These are phyloP conservation scores for Suhomyces chickasaworum DNA, from an alignment of 1,139 yeast species.

Conservation along the genomic window DNA sequence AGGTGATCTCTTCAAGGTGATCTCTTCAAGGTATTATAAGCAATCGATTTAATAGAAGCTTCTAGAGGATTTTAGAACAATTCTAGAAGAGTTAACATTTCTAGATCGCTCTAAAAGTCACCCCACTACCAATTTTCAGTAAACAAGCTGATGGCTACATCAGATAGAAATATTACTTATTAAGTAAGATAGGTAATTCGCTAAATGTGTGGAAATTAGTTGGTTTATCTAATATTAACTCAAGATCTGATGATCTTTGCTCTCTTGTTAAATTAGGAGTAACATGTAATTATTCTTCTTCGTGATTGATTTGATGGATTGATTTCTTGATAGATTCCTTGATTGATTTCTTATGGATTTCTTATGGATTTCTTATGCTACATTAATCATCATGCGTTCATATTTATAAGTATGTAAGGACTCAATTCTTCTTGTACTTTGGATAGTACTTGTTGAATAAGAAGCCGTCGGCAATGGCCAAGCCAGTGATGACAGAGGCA, in stretches of 20 bases:
- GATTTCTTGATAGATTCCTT: no score
- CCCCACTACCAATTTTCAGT: no score
- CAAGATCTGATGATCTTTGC: conserved; percentile 17
- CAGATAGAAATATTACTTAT: not conserved
- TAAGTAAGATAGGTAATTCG: conserved; percentile 18
- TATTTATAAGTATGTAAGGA: not conserved
- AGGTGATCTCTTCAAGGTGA: no score
- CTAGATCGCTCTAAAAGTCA: no score
- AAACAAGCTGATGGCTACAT: no score
- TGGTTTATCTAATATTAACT: conserved; percentile 19
- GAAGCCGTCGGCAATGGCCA: conserved; percentile 55
- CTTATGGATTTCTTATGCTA: no score
- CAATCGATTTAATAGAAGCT: no score
- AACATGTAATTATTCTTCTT: conserved; percentile 4
- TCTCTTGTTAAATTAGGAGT: not conserved
- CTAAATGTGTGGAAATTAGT: conserved; percentile 19
- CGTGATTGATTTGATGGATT: no score
- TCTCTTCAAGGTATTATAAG: no score
- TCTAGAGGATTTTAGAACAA: no score
- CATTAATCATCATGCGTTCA: conserved; percentile 1
- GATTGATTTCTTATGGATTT: no score
- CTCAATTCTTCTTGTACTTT: conserved; percentile 43
- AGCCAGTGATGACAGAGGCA: conserved; percentile 56
- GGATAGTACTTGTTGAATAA: conserved; percentile 56
- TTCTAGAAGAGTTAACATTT: no score